Evolutionary conservation across 2,329 filamentous ascomycete genomes (phyloP).

Genomic region (Cytospora piceicola): DNA sequence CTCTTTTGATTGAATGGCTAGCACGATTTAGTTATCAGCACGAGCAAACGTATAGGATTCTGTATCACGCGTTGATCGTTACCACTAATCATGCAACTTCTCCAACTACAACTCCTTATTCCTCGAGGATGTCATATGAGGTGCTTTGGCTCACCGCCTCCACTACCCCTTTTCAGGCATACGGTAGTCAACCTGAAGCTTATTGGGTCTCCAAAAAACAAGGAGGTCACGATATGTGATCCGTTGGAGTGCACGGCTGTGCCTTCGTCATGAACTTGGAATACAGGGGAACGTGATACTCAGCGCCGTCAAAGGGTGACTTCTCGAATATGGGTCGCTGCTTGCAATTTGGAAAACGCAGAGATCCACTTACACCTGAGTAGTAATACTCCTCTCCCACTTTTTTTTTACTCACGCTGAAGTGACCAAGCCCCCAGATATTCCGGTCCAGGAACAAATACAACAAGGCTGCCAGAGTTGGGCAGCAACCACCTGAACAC

Average conservation of each 20-base stretch:
- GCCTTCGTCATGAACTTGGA: neutral
- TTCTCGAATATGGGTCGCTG: neutral
- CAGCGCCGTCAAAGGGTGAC: neutral
- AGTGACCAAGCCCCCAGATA: neutral
- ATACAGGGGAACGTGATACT: neutral
- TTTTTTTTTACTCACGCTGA: neutral
- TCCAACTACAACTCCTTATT: slow-evolving; percentile 1
- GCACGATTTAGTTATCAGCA: neutral
- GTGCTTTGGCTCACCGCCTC: slow-evolving; percentile 3
- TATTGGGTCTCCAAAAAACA: neutral
- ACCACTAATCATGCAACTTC: neutral
- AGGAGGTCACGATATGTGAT: neutral
- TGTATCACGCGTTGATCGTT: slow-evolving; percentile 1
- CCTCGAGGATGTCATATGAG: neutral
- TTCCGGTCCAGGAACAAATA: neutral
- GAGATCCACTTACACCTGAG: neutral
- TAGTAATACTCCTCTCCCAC: neutral
- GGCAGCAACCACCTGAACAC: neutral
- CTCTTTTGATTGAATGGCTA: neutral
- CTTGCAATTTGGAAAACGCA: neutral
- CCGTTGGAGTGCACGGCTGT: neutral
- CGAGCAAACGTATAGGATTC: neutral
- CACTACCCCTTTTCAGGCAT: neutral
- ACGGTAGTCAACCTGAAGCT: neutral
- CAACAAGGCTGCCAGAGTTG: neutral